phyloP scores from a whole-genome alignment of 1,284 basidiomycete genomes.

The Peniophora sp. region DNA sequence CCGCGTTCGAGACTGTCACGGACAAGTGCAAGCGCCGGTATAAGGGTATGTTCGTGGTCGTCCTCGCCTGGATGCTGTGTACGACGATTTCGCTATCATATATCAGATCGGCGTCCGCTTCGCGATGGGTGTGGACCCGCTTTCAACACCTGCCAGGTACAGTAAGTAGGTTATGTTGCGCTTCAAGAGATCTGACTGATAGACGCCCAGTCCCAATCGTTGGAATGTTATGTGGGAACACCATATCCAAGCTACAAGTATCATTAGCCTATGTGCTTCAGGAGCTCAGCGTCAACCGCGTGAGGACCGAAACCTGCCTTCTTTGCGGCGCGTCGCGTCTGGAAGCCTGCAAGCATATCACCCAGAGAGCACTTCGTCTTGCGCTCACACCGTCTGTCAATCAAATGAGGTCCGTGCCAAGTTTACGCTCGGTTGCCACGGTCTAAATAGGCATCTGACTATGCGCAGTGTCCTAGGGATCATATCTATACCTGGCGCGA shows the following conservation, averaged over 20 bases:
- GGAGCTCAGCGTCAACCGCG: constrained; percentile 68
- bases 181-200: neutral
- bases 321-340: constrained; percentile 75
- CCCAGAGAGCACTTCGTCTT: constrained; percentile 67
- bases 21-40: constrained; percentile 76
- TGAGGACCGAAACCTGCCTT: constrained; percentile 78
- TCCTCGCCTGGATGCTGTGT: constrained; percentile 61
- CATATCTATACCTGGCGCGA: constrained; percentile 74
- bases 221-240: constrained; percentile 80
- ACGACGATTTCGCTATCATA: constrained; percentile 79
- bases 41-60: constrained; percentile 59
- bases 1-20: constrained; percentile 58
- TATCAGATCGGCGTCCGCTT: constrained; percentile 66
- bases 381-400: constrained; percentile 78
- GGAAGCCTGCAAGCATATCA: constrained; percentile 75
- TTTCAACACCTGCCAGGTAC: constrained; percentile 78
- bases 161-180: constrained; percentile 35
- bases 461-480: constrained; percentile 67
- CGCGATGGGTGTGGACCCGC: constrained; percentile 69
- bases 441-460: too few relatives aligned
- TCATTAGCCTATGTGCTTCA: constrained; percentile 57
- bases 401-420: constrained; percentile 61
- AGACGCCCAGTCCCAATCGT: constrained; percentile 68
- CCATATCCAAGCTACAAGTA: constrained; percentile 69
- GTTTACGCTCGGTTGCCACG: constrained; percentile 1